A percentile compares a stretch with the other conserved stretches of the same genome.
These are phyloP conservation scores for Mychonastes homosphaera DNA, from an alignment of 139 green algal genomes.

Conservation along the genomic window DNA sequence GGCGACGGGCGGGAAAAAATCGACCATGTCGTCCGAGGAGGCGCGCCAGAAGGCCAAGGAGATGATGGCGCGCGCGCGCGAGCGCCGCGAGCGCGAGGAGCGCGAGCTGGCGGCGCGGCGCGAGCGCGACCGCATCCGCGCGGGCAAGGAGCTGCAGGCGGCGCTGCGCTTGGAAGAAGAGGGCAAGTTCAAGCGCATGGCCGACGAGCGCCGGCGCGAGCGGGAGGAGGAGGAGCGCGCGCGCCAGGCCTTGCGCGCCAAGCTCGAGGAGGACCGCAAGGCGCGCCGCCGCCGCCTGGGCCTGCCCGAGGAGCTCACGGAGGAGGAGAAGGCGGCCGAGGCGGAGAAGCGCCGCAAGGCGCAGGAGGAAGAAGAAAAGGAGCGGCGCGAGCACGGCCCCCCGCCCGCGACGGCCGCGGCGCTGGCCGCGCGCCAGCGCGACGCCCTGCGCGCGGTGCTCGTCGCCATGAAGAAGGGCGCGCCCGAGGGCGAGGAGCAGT, in stretches of 20 bases:
- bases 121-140: slow-evolving; percentile 33
- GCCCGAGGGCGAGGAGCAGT: slow-evolving; percentile 37
- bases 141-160: slow-evolving; percentile 40
- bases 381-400: slow-evolving; percentile 41
- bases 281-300: slow-evolving; percentile 71
- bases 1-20: no score
- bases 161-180: slow-evolving; percentile 66
- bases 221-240: slow-evolving; percentile 57
- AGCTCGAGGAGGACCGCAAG: slow-evolving; percentile 79
- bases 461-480: slow-evolving; percentile 76
- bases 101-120: slow-evolving; percentile 32
- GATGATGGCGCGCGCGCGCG: slow-evolving; percentile 48
- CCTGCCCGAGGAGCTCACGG: slow-evolving; percentile 78
- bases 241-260: slow-evolving; percentile 60
- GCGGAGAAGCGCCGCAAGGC: slow-evolving; percentile 30
- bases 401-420: no score
- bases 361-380: slow-evolving; percentile 29
- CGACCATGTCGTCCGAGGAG: slow-evolving; percentile 76
- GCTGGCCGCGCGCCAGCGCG: no score
- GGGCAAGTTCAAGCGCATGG: slow-evolving; percentile 46
- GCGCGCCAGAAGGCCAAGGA: slow-evolving; percentile 48
- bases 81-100: slow-evolving; percentile 55
- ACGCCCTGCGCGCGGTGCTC: slow-evolving; percentile 51
- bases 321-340: slow-evolving; percentile 69
- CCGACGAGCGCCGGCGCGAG: slow-evolving; percentile 48